These are phyloP conservation scores for Persicaria tinctoria DNA, from an alignment of 148 eudicot genomes.

Conservation along the genomic window DNA sequence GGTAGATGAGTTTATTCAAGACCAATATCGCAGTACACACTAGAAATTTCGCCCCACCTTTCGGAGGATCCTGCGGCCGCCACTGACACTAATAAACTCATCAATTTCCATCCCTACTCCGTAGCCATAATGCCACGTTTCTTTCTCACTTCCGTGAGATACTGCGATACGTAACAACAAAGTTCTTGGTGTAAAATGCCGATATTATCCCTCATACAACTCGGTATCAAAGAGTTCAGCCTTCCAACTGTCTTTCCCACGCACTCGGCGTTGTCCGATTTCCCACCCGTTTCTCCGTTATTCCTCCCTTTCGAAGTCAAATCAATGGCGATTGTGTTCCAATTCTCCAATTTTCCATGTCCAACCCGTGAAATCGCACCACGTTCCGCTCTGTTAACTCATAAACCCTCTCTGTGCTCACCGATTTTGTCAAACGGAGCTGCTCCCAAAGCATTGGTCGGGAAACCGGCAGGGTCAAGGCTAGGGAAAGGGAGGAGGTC, in stretches of 20 bases:
- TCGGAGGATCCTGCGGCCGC: no score
- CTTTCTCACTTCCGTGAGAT: no score
- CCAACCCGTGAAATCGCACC: conserved; percentile 16
- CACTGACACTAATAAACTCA: no score
- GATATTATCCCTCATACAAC: no score
- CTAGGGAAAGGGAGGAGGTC: not conserved
- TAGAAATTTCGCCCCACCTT: no score
- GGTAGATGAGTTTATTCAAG: no score
- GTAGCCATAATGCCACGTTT: no score
- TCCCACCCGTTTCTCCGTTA: not conserved
- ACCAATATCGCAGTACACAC: no score
- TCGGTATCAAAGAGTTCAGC: not conserved
- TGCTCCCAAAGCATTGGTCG: not conserved
- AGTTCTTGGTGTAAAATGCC: no score
- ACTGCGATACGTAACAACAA: no score
- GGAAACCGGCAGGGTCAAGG: not conserved
- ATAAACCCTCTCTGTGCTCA: conserved; percentile 17
- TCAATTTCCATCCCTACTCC: no score
- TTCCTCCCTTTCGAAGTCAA: not conserved
- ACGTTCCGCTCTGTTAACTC: conserved; percentile 15
- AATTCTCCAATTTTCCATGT: conserved; percentile 21
- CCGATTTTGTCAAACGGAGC: not conserved
- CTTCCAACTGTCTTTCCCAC: not conserved
- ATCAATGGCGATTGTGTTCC: conserved; percentile 37
- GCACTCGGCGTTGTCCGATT: not conserved